These are phyloP conservation scores for Cruciata laevipes DNA, from an alignment of 257 asterid species.

Conservation along the genomic window DNA sequence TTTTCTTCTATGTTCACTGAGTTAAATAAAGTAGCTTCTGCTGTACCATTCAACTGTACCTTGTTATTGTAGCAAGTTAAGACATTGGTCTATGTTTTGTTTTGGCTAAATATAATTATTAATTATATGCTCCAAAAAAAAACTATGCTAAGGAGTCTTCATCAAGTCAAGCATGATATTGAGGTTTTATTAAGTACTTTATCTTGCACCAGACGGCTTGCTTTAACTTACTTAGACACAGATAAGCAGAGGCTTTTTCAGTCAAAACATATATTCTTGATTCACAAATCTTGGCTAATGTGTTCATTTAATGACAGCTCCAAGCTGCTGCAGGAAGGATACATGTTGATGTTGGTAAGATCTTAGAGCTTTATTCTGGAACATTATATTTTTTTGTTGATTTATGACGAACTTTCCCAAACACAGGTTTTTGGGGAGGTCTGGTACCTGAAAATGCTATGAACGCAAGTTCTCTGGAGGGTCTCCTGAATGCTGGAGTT, in stretches of 20 bases:
- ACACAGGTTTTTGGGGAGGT: slow-evolving; percentile 98
- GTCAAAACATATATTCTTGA: background rate
- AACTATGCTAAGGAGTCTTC: background rate
- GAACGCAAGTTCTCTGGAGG: slow-evolving; percentile 61
- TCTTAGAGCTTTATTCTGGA: slow-evolving; percentile 3
- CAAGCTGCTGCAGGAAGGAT: slow-evolving; percentile 76
- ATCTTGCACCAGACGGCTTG: background rate
- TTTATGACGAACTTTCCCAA: slow-evolving; percentile 7
- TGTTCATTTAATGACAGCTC: slow-evolving; percentile 37
- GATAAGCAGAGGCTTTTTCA: background rate
- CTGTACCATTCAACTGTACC: background rate
- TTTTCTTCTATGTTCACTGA: background rate
- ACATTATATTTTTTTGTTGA: slow-evolving; percentile 8
- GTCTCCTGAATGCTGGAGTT: slow-evolving; percentile 86
- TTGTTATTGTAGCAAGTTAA: background rate
- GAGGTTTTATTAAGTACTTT: background rate
- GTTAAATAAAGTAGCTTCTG: background rate
- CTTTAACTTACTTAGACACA: background rate
- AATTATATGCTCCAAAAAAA: background rate
- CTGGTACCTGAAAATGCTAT: slow-evolving; percentile 91
- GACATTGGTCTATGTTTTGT: background rate
- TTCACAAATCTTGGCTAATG: background rate
- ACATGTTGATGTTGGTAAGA: slow-evolving; percentile 87
- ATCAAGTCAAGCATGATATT: background rate
- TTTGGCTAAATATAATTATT: background rate